phyloP scores from a whole-genome alignment of 768 basidiomycete genomes.

The Lactarius deliciosus region DNA sequence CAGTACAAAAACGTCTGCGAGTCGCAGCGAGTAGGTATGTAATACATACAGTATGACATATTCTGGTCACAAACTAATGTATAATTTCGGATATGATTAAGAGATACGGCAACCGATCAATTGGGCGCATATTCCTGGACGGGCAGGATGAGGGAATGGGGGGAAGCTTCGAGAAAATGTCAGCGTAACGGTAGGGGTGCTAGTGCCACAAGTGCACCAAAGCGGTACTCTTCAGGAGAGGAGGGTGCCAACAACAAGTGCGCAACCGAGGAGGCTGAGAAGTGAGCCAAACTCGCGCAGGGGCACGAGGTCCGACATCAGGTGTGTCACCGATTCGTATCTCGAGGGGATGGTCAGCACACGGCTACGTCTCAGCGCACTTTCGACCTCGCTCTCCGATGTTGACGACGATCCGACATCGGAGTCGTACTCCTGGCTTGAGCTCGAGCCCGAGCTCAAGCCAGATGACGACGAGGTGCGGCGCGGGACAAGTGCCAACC shows the following conservation, averaged over 20 bases:
- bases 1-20: not conserved
- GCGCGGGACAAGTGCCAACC: constrained; percentile 6
- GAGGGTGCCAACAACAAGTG: constrained; percentile 28
- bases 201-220: not conserved
- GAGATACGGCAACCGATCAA: not conserved
- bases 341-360: constrained; percentile 17
- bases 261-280: constrained; percentile 27
- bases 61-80: constrained; percentile 2
- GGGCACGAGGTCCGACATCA: constrained; percentile 26
- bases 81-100: not conserved
- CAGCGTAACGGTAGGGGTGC: not conserved
- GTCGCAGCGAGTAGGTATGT: not conserved
- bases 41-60: constrained; percentile 17
- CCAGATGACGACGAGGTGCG: constrained; percentile 3
- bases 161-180: not conserved
- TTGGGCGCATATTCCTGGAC: not conserved
- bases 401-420: constrained; percentile 22
- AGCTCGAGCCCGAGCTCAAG: constrained; percentile 20
- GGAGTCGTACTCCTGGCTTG: constrained; percentile 23
- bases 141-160: not conserved
- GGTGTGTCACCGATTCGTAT: constrained; percentile 18
- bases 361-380: constrained; percentile 7
- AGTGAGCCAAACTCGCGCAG: constrained; percentile 27
- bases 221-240: constrained; percentile 20
- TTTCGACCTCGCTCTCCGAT: constrained; percentile 26